phyloP scores from a whole-genome alignment of 225 moss, liverwort and hornwort species.

The Bryoerythrophyllum caledonicum region DNA sequence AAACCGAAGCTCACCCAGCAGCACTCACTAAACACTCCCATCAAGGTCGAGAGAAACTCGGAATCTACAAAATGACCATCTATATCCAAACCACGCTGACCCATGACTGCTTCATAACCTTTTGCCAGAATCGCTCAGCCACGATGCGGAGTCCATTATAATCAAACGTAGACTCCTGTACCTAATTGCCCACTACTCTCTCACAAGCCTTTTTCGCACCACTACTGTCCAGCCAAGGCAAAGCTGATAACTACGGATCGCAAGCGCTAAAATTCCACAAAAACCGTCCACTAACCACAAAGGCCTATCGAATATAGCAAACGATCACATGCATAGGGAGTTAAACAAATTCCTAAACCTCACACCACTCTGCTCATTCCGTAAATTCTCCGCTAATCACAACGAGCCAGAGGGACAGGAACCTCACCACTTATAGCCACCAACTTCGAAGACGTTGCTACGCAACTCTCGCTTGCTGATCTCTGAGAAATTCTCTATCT shows the following conservation, averaged over 20 bases:
- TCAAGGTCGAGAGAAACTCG: neutral
- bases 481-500: slow-evolving; percentile 99
- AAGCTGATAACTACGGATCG: neutral
- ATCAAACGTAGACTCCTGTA: no score
- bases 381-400: neutral
- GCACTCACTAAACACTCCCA: neutral
- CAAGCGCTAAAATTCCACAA: neutral
- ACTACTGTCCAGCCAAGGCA: neutral
- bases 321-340: neutral
- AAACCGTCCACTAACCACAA: neutral
- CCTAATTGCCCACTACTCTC: neutral
- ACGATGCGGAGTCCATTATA: neutral
- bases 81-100: neutral
- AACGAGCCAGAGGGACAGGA: slow-evolving; percentile 11
- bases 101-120: neutral
- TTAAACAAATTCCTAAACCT: neutral
- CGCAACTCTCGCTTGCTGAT: slow-evolving; percentile 99
- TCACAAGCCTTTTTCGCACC: neutral
- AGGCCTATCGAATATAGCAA: neutral
- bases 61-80: neutral
- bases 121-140: neutral
- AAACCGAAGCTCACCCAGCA: slow-evolving; percentile 1
- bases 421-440: no score
- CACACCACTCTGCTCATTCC: neutral
- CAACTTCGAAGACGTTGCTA: slow-evolving; percentile 99